These are phyloP conservation scores for Gleditsia sinensis DNA, from an alignment of 306 rosid species.

Conservation along the genomic window DNA sequence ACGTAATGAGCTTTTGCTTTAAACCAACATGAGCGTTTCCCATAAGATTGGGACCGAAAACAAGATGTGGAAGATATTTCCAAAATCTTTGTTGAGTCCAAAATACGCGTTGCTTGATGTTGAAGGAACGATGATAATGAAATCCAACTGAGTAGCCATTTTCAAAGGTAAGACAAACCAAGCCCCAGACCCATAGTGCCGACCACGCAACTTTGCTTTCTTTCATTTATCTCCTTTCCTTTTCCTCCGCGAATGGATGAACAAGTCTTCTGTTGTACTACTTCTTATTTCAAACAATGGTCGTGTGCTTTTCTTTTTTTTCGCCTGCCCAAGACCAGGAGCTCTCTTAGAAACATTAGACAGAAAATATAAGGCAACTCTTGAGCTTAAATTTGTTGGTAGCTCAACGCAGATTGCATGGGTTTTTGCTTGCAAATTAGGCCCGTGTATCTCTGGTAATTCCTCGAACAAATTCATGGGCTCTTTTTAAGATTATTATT, in stretches of 20 bases:
- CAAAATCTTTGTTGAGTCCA: conserved; percentile 32
- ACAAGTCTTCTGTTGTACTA: background rate
- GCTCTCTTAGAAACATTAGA: background rate
- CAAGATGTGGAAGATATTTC: background rate
- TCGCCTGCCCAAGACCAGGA: background rate
- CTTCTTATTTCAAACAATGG: too few species aligned
- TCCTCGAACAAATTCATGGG: background rate
- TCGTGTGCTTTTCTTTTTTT: too few species aligned
- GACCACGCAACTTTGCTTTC: background rate
- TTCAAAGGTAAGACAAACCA: conserved; percentile 12
- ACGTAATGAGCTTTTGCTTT: background rate
- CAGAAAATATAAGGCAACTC: background rate
- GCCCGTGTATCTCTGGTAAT: background rate
- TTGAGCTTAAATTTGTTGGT: background rate
- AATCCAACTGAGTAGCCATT: background rate
- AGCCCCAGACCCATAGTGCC: conserved; percentile 1
- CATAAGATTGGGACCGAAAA: background rate
- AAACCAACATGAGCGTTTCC: background rate
- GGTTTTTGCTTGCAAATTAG: background rate
- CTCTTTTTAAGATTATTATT: too few species aligned
- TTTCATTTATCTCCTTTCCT: background rate
- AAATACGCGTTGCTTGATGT: conserved; percentile 29
- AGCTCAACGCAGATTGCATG: background rate
- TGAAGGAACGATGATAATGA: conserved; percentile 6
- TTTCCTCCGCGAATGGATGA: background rate